Conservation (phyloP, 441 rosid genomes). For the Geranium incanum region DNA sequence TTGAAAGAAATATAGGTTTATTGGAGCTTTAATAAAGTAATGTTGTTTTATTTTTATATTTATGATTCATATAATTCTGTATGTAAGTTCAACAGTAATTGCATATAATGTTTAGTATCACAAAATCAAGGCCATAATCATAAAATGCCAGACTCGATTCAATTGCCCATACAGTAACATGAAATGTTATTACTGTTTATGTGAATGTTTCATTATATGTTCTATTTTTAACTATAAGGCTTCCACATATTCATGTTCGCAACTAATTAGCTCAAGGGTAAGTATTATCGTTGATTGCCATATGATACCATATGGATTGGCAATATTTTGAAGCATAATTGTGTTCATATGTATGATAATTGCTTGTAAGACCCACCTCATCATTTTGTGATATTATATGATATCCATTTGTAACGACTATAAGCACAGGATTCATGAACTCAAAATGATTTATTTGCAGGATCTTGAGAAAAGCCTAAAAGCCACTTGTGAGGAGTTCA, state of each 20-base stretch:
- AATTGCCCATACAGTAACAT: not conserved
- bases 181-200: not conserved
- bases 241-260: not conserved
- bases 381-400: not conserved
- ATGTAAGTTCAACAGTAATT: not conserved
- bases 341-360: not conserved
- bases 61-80: not conserved
- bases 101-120: too few species aligned
- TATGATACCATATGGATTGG: not conserved
- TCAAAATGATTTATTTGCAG: slow-evolving; percentile 33
- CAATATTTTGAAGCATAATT: not conserved
- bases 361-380: not conserved
- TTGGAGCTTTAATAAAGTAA: not conserved
- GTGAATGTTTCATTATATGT: not conserved
- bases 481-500: slow-evolving; percentile 96
- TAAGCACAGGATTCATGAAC: not conserved
- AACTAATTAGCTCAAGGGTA: not conserved
- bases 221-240: not conserved
- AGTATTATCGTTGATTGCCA: not conserved
- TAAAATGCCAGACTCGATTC: too few species aligned
- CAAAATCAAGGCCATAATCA: too few species aligned
- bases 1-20: not conserved
- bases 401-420: not conserved
- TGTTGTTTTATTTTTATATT: too few species aligned
- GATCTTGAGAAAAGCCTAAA: slow-evolving; percentile 91